phyloP scores from a whole-genome alignment of 768 basidiomycete genomes.

The Leucosporidium creatinivorum region DNA sequence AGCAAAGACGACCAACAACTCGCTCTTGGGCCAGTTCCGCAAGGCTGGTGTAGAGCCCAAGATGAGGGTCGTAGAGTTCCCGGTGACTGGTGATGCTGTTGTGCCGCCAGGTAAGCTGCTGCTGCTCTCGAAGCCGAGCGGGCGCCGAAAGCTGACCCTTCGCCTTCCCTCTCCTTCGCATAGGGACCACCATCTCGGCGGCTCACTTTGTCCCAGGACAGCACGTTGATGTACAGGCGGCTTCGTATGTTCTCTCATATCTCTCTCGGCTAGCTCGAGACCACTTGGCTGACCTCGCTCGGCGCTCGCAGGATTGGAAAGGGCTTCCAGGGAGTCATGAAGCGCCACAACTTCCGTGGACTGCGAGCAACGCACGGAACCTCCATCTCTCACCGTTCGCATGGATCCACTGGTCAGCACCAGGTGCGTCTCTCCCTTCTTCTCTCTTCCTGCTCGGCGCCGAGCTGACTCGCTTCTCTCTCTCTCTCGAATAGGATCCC shows the following conservation, averaged over 20 bases:
- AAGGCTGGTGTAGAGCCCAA: slow-evolving; percentile 77
- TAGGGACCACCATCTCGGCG: slow-evolving; percentile 82
- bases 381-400: slow-evolving; percentile 83
- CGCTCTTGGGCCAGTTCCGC: slow-evolving; percentile 79
- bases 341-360: slow-evolving; percentile 88
- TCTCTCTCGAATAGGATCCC: slow-evolving; percentile 59
- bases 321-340: slow-evolving; percentile 96
- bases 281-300: neutral
- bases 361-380: slow-evolving; percentile 91
- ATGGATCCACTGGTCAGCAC: slow-evolving; percentile 88
- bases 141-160: neutral
- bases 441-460: neutral
- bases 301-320: slow-evolving; percentile 69
- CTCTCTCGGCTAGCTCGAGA: neutral
- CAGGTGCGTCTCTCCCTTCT: slow-evolving; percentile 54
- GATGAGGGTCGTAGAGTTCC: slow-evolving; percentile 76
- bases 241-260: slow-evolving; percentile 61
- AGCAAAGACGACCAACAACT: slow-evolving; percentile 55
- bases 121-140: neutral
- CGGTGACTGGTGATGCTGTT: slow-evolving; percentile 79
- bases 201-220: slow-evolving; percentile 97
- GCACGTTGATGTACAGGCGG: slow-evolving; percentile 81
- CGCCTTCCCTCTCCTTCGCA: neutral
- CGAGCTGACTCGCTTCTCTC: slow-evolving; percentile 9
- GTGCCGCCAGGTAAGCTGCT: slow-evolving; percentile 67